Conservation (phyloP, 441 rosid species). For the Raphanus hybrid region DNA sequence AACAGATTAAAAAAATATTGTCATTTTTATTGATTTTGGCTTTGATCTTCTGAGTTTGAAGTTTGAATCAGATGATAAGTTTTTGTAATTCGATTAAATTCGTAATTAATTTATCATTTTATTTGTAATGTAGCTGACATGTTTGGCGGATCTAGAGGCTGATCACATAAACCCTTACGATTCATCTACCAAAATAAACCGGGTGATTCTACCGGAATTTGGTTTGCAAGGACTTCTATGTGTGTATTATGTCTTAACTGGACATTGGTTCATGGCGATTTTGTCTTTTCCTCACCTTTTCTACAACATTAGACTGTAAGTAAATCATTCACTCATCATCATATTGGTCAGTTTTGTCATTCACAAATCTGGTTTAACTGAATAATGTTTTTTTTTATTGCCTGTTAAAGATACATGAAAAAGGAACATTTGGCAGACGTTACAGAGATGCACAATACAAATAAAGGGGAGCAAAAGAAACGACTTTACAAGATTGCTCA, state of each 20-base stretch:
- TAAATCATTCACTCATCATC: slow-evolving; percentile 17
- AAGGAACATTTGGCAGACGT: slow-evolving; percentile 77
- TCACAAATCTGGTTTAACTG: not conserved
- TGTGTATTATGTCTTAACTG: slow-evolving; percentile 68
- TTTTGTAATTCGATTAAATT: not conserved
- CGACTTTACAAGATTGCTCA: slow-evolving; percentile 81
- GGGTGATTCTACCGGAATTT: slow-evolving; percentile 76
- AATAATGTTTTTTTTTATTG: not conserved
- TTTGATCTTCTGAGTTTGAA: not conserved
- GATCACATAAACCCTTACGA: slow-evolving; percentile 94
- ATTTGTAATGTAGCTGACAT: slow-evolving; percentile 68
- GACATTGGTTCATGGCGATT: slow-evolving; percentile 89
- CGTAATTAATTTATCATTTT: not conserved
- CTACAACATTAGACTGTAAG: slow-evolving; percentile 87
- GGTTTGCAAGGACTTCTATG: slow-evolving; percentile 68
- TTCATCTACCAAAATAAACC: slow-evolving; percentile 80
- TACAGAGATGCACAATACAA: slow-evolving; percentile 87
- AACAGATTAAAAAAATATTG: not conserved
- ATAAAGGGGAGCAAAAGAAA: slow-evolving; percentile 76
- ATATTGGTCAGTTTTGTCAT: not conserved
- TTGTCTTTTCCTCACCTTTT: slow-evolving; percentile 74
- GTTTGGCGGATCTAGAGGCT: slow-evolving; percentile 90
- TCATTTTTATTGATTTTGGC: not conserved
- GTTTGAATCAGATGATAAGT: not conserved
- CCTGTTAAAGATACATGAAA: slow-evolving; percentile 51